Evolutionary conservation across 2,329 filamentous ascomycete genomes (phyloP), one percentile per base, ranked within the genome.

Genomic region (Fusarium penzigii): DNA sequence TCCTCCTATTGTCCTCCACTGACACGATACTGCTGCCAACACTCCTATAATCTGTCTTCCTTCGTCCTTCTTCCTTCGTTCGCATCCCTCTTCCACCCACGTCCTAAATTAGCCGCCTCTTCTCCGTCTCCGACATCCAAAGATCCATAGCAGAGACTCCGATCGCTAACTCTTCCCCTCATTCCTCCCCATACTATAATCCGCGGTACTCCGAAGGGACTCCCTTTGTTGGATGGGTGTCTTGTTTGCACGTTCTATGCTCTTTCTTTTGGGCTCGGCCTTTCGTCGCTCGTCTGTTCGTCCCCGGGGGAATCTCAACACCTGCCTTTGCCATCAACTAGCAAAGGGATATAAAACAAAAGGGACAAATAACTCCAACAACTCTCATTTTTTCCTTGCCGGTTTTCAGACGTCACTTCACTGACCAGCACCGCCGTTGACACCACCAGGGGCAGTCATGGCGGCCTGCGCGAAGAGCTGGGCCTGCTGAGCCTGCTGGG

Each of bases 221-320:
- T 55, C 20, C 20, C 20, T 25, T 25, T 25, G 20, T 7, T 25
- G 20, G 20, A 25, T 25, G 20, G 20, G 20, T 7, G 20, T 25
- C 56, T 65, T 63, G 62, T 62, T 64, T 65, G 63, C 63, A 65
- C 57, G 55, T 55, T 65, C 63, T 65, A 65, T 61, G 52, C 52
- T 65, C 61, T 65, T 65, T 65, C 60, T 65, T 63, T 65, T 63
- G 50, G 52, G 49, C 56, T 51, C 61, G 63, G 59, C 62, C 20
- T 25, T 25, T 55, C 57, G 56, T 62, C 61, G 57, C 56, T 56
- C 54, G 34, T 53, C 58, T 65, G 59, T 54, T 61, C 51, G 39
- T 62, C 58, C 61, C 62, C 53, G 20, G 62, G 62, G 62, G 60
- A 65, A 62, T 65, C 57, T 65, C 58, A 49, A 61, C 60, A 60